Percentiles rank a stretch among this genome's conserved stretches.
These are phyloP conservation scores for Suillus subalutaceus DNA, from an alignment of 768 basidiomycete genomes.

Conservation along the genomic window DNA sequence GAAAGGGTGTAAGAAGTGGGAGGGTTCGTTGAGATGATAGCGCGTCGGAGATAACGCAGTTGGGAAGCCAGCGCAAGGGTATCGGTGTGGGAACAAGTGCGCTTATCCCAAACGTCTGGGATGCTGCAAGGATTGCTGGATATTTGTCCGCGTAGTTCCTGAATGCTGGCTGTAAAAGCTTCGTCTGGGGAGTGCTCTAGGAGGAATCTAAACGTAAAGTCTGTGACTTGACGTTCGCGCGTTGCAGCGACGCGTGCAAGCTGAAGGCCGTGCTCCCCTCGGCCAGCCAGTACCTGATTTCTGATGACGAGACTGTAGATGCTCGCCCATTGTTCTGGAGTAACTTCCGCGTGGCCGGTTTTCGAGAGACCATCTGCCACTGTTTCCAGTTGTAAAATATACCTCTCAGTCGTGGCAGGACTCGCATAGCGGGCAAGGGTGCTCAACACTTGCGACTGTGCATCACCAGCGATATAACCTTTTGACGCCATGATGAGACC, in stretches of 20 bases:
- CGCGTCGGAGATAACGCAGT: constrained; percentile 28
- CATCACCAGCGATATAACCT: constrained; percentile 39
- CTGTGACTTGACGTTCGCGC: constrained; percentile 34
- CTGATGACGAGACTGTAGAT: constrained; percentile 45
- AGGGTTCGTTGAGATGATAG: constrained; percentile 26
- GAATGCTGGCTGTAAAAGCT: constrained; percentile 20
- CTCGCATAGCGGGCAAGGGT: constrained; percentile 47
- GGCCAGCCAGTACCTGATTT: constrained; percentile 41
- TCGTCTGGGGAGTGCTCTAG: constrained; percentile 28
- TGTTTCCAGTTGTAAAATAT: constrained; percentile 38
- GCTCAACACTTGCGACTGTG: constrained; percentile 33
- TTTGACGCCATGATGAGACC: constrained; percentile 48
- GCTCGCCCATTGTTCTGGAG: constrained; percentile 12
- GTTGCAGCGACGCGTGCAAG: constrained; percentile 42
- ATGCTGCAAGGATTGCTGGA: background rate
- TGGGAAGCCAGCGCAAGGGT: constrained; percentile 17
- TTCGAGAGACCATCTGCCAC: constrained; percentile 17
- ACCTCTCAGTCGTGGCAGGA: constrained; percentile 35
- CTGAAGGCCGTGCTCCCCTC: constrained; percentile 44
- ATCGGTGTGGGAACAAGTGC: background rate
- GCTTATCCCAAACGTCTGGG: constrained; percentile 6
- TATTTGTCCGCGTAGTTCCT: background rate
- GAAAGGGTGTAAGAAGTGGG: constrained; percentile 23
- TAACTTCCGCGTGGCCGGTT: background rate
- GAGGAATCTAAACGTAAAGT: constrained; percentile 38